Evolutionary conservation across 2,329 filamentous ascomycete genomes (phyloP).

Genomic region (Cladophialophora chaetospira): DNA sequence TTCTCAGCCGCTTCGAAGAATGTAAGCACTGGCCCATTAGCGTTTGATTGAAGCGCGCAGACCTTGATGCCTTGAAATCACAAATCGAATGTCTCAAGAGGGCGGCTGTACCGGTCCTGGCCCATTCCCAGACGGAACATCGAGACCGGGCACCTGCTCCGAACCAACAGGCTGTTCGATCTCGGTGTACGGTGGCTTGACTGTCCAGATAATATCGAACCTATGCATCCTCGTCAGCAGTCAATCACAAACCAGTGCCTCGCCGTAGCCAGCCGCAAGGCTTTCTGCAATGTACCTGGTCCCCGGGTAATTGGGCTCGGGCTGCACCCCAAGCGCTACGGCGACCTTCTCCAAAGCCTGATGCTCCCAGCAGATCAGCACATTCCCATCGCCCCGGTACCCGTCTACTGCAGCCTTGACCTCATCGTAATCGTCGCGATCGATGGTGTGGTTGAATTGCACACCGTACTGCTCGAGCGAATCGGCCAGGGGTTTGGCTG

Average conservation of each 20-base stretch:
- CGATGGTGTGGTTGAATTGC: conserved; percentile 28
- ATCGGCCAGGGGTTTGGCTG: conserved; percentile 58
- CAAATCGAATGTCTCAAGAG: neutral
- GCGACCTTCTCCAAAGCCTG: conserved; percentile 55
- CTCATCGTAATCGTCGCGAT: conserved; percentile 58
- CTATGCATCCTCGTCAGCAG: too few relatives aligned
- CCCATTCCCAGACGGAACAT: conserved; percentile 2
- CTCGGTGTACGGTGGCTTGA: conserved; percentile 12
- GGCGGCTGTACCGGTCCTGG: neutral
- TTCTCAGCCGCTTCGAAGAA: too few relatives aligned
- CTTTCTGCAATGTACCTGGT: conserved; percentile 44
- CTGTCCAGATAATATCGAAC: conserved; percentile 24
- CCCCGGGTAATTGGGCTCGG: conserved; percentile 55
- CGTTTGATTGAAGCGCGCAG: too few relatives aligned
- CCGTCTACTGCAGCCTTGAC: conserved; percentile 45
- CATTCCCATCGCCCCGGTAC: conserved; percentile 52
- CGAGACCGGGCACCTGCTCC: conserved; percentile 14
- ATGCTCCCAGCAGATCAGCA: conserved; percentile 66
- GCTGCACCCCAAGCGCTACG: conserved; percentile 52
- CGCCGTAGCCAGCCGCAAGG: too few relatives aligned
- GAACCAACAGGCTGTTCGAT: conserved; percentile 14
- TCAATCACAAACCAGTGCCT: too few relatives aligned
- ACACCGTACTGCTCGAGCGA: conserved; percentile 26
- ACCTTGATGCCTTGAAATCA: too few relatives aligned
- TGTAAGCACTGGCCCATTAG: too few relatives aligned